A percentile compares a stretch with the other conserved stretches of the same genome.
Evolutionary conservation across 768 basidiomycete species (phyloP).

Genomic region (Clitopilus passeckerianus): DNA sequence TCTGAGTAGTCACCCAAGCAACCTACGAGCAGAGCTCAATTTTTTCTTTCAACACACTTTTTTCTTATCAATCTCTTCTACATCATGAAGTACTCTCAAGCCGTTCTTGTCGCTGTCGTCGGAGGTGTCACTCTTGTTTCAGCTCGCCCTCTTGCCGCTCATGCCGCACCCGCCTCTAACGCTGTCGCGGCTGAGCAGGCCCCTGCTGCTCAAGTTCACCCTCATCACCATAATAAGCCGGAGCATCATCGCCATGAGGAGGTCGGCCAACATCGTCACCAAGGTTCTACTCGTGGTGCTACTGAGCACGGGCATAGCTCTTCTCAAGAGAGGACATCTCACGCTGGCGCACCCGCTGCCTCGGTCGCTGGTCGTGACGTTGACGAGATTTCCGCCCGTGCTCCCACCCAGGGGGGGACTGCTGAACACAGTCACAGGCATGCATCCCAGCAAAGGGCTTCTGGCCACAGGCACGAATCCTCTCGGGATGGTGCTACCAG

Average conservation of each 20-base stretch:
- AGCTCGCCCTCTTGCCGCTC: conserved; percentile 2
- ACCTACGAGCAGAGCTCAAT: neutral
- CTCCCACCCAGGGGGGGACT: too few species aligned
- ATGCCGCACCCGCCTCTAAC: neutral
- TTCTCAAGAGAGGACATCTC: too few species aligned
- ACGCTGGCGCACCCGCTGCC: too few species aligned
- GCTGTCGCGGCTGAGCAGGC: neutral
- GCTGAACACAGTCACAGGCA: too few species aligned
- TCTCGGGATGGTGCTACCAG: too few species aligned
- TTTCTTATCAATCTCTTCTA: conserved; percentile 3
- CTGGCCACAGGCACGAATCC: too few species aligned
- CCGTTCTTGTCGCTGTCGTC: conserved; percentile 8
- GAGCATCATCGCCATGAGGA: neutral
- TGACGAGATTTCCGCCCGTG: too few species aligned
- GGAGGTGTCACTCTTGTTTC: conserved; percentile 10
- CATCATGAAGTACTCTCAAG: conserved; percentile 14
- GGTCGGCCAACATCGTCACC: too few species aligned
- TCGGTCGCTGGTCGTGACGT: too few species aligned
- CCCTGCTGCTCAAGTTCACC: neutral
- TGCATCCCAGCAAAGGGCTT: too few species aligned
- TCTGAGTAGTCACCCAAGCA: neutral
- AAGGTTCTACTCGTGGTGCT: too few species aligned
- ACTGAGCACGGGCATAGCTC: too few species aligned
- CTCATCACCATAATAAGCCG: neutral
- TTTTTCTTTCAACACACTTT: conserved; percentile 5